Percentiles rank a stretch among this genome's conserved stretches.
phyloP scores from a whole-genome alignment of 129 eudicot species.

The Chrysanthemum makinoi region DNA sequence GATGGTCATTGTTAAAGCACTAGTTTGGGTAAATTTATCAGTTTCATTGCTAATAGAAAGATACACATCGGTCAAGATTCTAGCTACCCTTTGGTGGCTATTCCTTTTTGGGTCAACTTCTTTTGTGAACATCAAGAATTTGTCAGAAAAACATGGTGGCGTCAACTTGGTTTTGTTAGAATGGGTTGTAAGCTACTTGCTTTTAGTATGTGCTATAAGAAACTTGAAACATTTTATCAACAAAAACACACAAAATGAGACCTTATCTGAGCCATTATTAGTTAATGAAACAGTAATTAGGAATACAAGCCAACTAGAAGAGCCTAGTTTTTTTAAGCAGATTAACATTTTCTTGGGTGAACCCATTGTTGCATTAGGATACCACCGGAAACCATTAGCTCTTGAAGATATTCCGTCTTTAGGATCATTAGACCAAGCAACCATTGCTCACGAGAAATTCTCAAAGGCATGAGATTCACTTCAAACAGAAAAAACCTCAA shows the following conservation, averaged over 20 bases:
- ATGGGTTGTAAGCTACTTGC: constrained; percentile 53
- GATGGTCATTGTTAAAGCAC: constrained; percentile 26
- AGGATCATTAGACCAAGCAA: constrained; percentile 42
- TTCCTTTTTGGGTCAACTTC: constrained; percentile 29
- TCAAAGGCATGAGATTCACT: constrained; percentile 29
- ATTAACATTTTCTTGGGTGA: constrained; percentile 47
- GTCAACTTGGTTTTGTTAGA: constrained; percentile 29
- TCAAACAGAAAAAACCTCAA: constrained; percentile 4
- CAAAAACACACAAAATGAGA: not conserved
- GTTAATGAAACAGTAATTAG: not conserved
- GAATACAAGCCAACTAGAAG: constrained; percentile 4
- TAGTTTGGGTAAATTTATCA: constrained; percentile 42
- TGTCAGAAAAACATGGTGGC: constrained; percentile 15
- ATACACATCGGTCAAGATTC: constrained; percentile 25
- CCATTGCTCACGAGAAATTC: constrained; percentile 34
- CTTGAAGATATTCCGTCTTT: constrained; percentile 48
- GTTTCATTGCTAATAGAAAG: constrained; percentile 39
- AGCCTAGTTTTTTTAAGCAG: constrained; percentile 30
- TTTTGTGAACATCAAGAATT: constrained; percentile 21
- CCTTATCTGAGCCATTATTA: constrained; percentile 31
- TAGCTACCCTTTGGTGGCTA: constrained; percentile 47
- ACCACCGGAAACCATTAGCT: constrained; percentile 28
- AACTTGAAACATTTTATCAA: constrained; percentile 22
- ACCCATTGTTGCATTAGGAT: constrained; percentile 40
- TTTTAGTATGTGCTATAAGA: constrained; percentile 39